A percentile compares a stretch with the other conserved stretches of the same genome.
Evolutionary conservation across 2,329 filamentous ascomycete genomes (phyloP).

Genomic region (Endothia cerciana): DNA sequence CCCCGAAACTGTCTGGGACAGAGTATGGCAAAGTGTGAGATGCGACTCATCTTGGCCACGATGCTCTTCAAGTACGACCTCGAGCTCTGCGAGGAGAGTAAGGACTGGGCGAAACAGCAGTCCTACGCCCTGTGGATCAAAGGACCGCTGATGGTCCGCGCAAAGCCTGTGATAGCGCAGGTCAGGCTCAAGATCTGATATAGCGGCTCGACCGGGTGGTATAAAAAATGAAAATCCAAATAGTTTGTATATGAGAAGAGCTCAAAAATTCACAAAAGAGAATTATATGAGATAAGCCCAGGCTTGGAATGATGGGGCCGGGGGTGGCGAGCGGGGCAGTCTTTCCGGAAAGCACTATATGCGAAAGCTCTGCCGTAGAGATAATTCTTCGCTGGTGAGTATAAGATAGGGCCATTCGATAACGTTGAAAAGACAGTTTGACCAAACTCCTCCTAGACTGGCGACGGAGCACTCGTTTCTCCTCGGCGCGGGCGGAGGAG

Average conservation of each 20-base stretch:
- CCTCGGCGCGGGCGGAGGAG: too few species aligned
- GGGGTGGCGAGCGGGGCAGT: neutral
- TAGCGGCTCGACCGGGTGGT: neutral
- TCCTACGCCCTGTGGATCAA: conserved; percentile 19
- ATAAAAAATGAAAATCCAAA: neutral
- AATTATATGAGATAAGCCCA: too few species aligned
- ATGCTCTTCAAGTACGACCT: conserved; percentile 16
- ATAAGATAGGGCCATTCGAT: too few species aligned
- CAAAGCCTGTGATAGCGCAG: conserved; percentile 9
- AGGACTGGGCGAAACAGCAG: conserved; percentile 12
- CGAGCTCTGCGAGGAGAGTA: conserved; percentile 14
- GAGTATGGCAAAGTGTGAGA: conserved; percentile 14
- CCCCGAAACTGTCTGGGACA: conserved; percentile 15
- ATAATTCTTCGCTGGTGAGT: too few species aligned
- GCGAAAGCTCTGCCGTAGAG: neutral
- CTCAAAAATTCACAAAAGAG: neutral
- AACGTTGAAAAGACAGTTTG: too few species aligned
- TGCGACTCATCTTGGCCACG: conserved; percentile 13
- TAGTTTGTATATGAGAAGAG: neutral
- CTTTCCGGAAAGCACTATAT: neutral
- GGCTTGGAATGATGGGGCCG: neutral
- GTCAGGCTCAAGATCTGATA: conserved; percentile 15
- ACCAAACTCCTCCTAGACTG: too few species aligned
- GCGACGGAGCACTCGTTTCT: conserved; percentile 39
- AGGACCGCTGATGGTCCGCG: conserved; percentile 5